Evolutionary conservation across 2,329 filamentous ascomycete species (phyloP).

Genomic region (Endothia cerciana): DNA sequence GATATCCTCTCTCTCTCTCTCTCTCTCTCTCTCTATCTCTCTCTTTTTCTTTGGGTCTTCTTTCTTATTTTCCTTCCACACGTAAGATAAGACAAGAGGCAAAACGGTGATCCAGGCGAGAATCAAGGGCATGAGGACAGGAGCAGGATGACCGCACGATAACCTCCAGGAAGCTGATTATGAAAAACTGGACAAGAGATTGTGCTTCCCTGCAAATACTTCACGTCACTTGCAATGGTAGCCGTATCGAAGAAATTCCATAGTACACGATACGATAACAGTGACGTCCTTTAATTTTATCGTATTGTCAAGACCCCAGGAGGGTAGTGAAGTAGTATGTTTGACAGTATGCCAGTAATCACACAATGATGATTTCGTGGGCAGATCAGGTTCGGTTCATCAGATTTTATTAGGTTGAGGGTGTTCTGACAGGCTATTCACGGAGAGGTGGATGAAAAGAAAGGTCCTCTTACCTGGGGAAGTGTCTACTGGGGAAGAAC

Average conservation of each 20-base stretch:
- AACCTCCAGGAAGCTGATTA: background rate
- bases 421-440: background rate
- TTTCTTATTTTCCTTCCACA: no score
- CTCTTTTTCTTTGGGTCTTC: no score
- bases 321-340: background rate
- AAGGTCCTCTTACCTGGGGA: conserved; percentile 2
- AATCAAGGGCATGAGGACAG: background rate
- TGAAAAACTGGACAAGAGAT: background rate
- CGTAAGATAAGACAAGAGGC: no score
- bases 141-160: background rate
- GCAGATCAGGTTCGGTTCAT: background rate
- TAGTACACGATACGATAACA: background rate
- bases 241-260: background rate
- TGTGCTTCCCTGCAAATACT: background rate
- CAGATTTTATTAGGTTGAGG: background rate
- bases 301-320: background rate
- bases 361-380: background rate
- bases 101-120: no score
- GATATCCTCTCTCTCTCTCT: no score
- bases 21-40: no score
- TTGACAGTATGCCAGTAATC: background rate
- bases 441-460: background rate
- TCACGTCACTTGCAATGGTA: background rate
- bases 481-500: background rate
- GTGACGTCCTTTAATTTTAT: background rate